phyloP scores from a whole-genome alignment of 2,329 filamentous ascomycete species.

The Tothia fuscella region DNA sequence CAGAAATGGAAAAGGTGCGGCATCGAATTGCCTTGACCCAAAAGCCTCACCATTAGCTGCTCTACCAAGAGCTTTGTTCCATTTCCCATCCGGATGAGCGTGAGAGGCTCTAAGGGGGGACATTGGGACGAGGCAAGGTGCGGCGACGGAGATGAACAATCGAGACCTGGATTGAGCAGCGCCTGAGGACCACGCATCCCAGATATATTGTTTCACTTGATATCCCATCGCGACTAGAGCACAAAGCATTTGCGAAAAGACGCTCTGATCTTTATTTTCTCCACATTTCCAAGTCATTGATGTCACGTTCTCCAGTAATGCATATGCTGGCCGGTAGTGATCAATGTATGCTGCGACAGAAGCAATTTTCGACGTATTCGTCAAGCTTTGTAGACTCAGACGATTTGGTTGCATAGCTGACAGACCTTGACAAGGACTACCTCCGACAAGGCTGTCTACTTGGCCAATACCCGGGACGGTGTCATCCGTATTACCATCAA shows the following conservation, averaged over 20 bases:
- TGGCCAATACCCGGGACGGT: constrained; percentile 47
- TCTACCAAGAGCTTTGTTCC: constrained; percentile 38
- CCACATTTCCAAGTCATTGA: constrained; percentile 41
- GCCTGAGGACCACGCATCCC: constrained; percentile 60
- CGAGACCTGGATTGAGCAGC: constrained; percentile 53
- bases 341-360: constrained; percentile 66
- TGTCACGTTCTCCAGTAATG: constrained; percentile 65
- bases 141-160: constrained; percentile 60
- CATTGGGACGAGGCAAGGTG: constrained; percentile 50
- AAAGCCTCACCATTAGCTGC: constrained; percentile 50
- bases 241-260: constrained; percentile 62
- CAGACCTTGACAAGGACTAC: constrained; percentile 69
- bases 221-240: constrained; percentile 66
- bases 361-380: constrained; percentile 66
- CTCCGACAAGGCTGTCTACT: constrained; percentile 58
- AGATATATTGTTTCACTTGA: constrained; percentile 54
- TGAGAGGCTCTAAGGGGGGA: constrained; percentile 49
- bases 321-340: constrained; percentile 62
- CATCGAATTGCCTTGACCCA: constrained; percentile 36
- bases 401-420: constrained; percentile 50
- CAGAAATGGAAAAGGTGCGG: constrained; percentile 50
- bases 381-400: constrained; percentile 42
- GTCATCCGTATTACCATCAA: constrained; percentile 37
- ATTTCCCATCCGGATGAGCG: constrained; percentile 37
- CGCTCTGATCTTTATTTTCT: constrained; percentile 37